Conservation (phyloP, 176 grass and related monocot genomes). For the Saccharum officinarum region DNA sequence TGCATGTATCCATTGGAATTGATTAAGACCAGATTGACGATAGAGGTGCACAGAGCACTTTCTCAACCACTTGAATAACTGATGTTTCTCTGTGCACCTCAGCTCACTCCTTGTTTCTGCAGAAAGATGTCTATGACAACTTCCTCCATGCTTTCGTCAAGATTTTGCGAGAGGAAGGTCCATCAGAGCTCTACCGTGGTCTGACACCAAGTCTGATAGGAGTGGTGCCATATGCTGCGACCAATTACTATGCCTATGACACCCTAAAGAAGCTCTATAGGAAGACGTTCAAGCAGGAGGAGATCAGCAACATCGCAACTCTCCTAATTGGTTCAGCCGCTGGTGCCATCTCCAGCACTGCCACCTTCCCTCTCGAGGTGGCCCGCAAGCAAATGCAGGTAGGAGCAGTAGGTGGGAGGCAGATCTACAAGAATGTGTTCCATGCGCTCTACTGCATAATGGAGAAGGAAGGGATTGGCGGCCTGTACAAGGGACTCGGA, state of each 20-base stretch:
- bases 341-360: slow-evolving; percentile 86
- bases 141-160: slow-evolving; percentile 89
- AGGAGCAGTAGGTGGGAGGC: slow-evolving; percentile 75
- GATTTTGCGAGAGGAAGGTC: slow-evolving; percentile 89
- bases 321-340: slow-evolving; percentile 86
- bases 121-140: slow-evolving; percentile 93
- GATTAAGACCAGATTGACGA: slow-evolving; percentile 94
- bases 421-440: slow-evolving; percentile 96
- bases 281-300: slow-evolving; percentile 81
- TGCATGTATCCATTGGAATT: slow-evolving; percentile 96
- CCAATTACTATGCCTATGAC: slow-evolving; percentile 91
- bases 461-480: slow-evolving; percentile 79
- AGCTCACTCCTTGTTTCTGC: slow-evolving; percentile 38
- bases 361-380: slow-evolving; percentile 95
- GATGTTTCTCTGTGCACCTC: slow-evolving; percentile 12
- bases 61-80: neutral
- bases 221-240: slow-evolving; percentile 87
- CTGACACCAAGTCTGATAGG: slow-evolving; percentile 88
- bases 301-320: slow-evolving; percentile 86
- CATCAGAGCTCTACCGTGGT: slow-evolving; percentile 85
- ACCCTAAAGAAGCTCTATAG: slow-evolving; percentile 90
- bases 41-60: slow-evolving; percentile 56
- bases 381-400: slow-evolving; percentile 98
- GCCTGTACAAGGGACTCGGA: slow-evolving; percentile 85
- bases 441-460: slow-evolving; percentile 91